Evolutionary conservation across 2,329 filamentous ascomycete genomes (phyloP), one percentile per base, ranked within the genome.

Genomic region (Dothidotthia symphoricarpi): DNA sequence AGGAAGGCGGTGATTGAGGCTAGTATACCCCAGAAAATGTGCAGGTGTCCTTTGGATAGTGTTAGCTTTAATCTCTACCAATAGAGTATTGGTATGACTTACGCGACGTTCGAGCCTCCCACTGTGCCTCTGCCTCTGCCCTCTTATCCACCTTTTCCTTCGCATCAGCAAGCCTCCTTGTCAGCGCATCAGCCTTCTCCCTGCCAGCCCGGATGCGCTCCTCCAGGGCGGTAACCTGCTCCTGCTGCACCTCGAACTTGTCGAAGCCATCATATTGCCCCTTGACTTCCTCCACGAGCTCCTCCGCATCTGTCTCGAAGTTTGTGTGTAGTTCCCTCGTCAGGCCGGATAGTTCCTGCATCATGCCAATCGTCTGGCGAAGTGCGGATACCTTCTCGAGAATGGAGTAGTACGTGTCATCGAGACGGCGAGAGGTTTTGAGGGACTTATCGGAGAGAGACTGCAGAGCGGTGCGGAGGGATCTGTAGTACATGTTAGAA

Each of bases 381-480:
- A 90, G 70, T 1, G 74, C 64, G 33, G 75, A 76, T 32, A 85
- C 74, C 57, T 84, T 86, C 59, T 87, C 82, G 19, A 88, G 72
- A 8, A 89, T 77, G 0, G 80, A 78, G 48, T 86, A 85, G 67
- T 89, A 90, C 3, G 83, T 83, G 41, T 85, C 79, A 61, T 90
- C 85, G 28, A 91, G 77, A 24, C 77, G 77, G 43, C 76, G 74
- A 12, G 82, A 86, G 16, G 82, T 80, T 15, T 73, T 67, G 38
- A 80, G 74, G 15, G 84, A 84, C 60, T 82, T 75, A 22, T 75
- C 69, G 51, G 75, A 75, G 9, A 89, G 71, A 32, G 48, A 51
- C 34, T 69, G 64, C 8, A 75, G 55, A 15, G 68, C 64, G 14
- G 53, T 41, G 6, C 65, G 62, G 7, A 75, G 60, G 34, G 72